A percentile compares a stretch with the other conserved stretches of the same genome.
Conservation (phyloP, 139 green algal genomes). For the Closterium sp. region DNA sequence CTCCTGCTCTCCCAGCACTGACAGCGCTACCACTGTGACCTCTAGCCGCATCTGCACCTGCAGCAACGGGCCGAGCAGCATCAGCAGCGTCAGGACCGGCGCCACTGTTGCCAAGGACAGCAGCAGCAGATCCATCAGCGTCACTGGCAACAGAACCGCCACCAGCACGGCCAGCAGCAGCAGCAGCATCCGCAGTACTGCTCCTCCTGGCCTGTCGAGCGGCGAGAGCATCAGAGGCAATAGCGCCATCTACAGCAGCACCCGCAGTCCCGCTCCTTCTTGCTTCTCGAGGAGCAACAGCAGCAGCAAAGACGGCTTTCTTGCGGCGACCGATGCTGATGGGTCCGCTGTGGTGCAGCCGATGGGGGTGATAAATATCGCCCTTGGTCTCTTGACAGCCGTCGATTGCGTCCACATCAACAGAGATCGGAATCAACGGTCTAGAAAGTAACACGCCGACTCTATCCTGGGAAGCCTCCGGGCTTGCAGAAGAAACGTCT, state of each 20-base stretch:
- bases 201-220: no score
- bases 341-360: neutral
- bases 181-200: neutral
- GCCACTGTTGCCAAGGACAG: neutral
- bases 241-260: neutral
- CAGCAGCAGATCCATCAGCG: neutral
- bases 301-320: neutral
- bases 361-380: neutral
- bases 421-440: neutral
- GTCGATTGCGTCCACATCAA: neutral
- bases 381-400: neutral
- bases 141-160: neutral
- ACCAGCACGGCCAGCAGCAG: neutral
- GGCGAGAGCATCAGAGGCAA: neutral
- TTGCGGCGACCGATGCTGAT: neutral
- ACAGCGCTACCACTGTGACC: neutral
- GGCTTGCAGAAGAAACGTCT: neutral
- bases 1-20: neutral
- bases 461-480: neutral
- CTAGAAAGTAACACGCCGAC: neutral
- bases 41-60: neutral
- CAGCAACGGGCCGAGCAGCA: neutral
- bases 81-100: neutral
- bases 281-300: neutral
- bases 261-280: neutral